Base-by-base conservation (phyloP, 1,284 basidiomycete genomes). In the Trametes sp. region DNA sequence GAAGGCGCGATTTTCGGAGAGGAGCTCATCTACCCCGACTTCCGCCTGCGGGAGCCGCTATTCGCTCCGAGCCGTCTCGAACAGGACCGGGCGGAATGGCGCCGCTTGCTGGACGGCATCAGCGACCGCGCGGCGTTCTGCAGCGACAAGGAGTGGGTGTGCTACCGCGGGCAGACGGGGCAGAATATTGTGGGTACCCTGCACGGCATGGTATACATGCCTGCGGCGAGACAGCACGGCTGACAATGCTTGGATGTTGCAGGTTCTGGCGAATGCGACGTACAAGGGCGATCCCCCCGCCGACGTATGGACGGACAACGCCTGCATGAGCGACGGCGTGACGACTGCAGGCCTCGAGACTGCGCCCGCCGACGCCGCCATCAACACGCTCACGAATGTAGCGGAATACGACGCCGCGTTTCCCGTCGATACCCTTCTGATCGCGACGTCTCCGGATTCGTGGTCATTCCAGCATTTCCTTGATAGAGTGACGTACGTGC, bases 381-480 rank as follows among this genome's bases (percentile, higher is more conserved):
- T 26, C 21, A 55, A 55, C 44, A 41, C 48, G 28, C 36, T 44
- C 49, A 7, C n/a, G 24, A 51, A 28, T 1, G n/a, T 4, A 7
- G 54, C 46, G 16, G 49, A 57, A 28, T 62, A 62, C 33, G 33
- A 56, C 26, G 54, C 26, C 9, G 41, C 49, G 31, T 62, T 51
- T 31, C 55, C 60, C 33, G 31, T 53, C 19, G 54, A 62, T 16
- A 48, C 35, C 11, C 42, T 62, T 7, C 60, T 62, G 10, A 36
- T 62, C 31, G 60, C 60, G 54, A 57, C 60, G 3, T 36, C 60
- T 4, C 60, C 60, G 16, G 60, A 62, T 49, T 62, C 60, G 6
- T 62, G 60, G 60, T 62, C 60, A 16, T 62, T 62, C 55, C 60
- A 62, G 41, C 60, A 62, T 42, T 62, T 62, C 49, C 60, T 62